These are phyloP conservation scores for Blastomyces parvus DNA, from an alignment of 2,329 filamentous ascomycete genomes.

Conservation along the genomic window DNA sequence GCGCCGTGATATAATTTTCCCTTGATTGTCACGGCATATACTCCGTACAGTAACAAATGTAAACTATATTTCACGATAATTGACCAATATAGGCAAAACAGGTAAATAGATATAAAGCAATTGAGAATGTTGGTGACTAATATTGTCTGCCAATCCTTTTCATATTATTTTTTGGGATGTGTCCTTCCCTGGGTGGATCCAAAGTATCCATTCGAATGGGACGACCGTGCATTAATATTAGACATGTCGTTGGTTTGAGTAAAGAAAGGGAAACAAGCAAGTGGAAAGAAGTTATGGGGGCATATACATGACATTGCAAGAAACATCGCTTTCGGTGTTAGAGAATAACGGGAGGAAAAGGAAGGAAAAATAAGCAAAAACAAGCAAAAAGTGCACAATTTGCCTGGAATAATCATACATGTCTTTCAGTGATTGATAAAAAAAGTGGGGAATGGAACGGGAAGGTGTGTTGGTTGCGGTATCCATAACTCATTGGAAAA, in stretches of 20 bases:
- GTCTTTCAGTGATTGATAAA: not conserved
- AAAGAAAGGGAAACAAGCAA: not conserved
- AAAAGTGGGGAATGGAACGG: not conserved
- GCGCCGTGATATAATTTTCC: not conserved
- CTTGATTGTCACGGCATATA: not conserved
- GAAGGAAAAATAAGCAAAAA: not conserved
- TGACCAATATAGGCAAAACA: not conserved
- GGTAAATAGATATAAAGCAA: not conserved
- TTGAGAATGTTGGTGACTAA: not conserved
- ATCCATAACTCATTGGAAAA: slow-evolving; percentile 1
- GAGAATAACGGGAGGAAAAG: not conserved
- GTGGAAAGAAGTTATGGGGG: not conserved
- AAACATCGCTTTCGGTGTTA: not conserved
- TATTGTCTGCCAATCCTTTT: not conserved
- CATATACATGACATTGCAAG: not conserved
- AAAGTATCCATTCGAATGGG: not conserved
- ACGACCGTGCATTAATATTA: not conserved
- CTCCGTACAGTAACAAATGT: not conserved
- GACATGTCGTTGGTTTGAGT: not conserved
- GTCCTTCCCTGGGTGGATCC: not conserved
- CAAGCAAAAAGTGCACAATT: not conserved
- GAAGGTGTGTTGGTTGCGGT: not conserved
- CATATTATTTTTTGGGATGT: not conserved
- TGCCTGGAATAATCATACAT: not conserved
- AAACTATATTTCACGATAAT: not conserved